Evolutionary conservation across 2,329 filamentous ascomycete genomes (phyloP).

Genomic region (Phoma sp.): DNA sequence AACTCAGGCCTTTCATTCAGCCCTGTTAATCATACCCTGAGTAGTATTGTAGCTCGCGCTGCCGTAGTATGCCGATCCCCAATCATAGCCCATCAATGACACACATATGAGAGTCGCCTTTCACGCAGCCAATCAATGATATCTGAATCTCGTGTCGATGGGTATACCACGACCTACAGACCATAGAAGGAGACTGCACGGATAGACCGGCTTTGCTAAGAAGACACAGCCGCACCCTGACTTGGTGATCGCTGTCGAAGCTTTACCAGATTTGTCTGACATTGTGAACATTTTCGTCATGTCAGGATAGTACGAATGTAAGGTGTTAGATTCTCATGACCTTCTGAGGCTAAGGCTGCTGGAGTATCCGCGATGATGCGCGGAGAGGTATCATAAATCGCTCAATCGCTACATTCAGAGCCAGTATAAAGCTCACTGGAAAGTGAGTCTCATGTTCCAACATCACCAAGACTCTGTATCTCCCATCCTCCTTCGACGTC

Average conservation of each 20-base stretch:
- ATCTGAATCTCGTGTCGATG: background rate
- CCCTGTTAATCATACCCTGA: no score
- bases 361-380: background rate
- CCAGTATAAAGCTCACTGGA: background rate
- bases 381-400: background rate
- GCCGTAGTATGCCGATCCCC: background rate
- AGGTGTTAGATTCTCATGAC: background rate
- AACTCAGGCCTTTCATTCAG: no score
- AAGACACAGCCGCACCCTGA: background rate
- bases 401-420: background rate
- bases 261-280: background rate
- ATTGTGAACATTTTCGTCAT: background rate
- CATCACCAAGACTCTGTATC: background rate
- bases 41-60: background rate
- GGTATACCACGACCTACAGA: background rate
- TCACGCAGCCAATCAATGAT: background rate
- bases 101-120: background rate
- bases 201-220: background rate
- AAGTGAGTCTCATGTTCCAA: background rate
- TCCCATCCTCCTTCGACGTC: background rate
- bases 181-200: background rate
- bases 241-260: background rate
- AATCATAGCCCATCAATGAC: background rate
- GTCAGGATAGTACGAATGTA: background rate
- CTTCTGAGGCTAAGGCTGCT: background rate